Evolutionary conservation across 495 filamentous ascomycete species (phyloP), one percentile per base, ranked within the genome.

Genomic region (Penicillium canariense): DNA sequence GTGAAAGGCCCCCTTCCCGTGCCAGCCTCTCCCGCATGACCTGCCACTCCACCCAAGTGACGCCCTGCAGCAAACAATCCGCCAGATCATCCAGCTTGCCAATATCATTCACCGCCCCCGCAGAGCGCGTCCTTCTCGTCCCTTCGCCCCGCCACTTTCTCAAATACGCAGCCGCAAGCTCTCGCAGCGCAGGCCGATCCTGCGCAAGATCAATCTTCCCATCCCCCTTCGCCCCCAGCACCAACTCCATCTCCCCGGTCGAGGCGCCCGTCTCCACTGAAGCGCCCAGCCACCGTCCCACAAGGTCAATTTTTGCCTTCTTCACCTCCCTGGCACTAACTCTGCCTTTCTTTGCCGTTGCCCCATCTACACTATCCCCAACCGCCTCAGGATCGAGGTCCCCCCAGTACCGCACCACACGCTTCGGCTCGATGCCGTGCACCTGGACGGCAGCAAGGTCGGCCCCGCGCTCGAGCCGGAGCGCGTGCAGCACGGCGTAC

Each of bases 1-100:
- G 28, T 46, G 2, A 0, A 46, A 9, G n/a, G n/a, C n/a, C n/a
- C 43, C 43, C 43, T 18, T 46, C 43, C 4, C 26, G 43, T 11
- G 35, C 68, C 26, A 88, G 61, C 32, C 63, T 60, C 50, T 74
- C 74, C 55, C 84, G 69, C 67, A 90, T 92, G 55, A 76, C 69
- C 64, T 92, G 82, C 93, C 93, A 97, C 51, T 87, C 78, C 45
- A 92, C 67, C 88, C 89, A 96, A 9, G 90, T 87, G 56, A 91
- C 72, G 0, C 87, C 94, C 72, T 97, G 93, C 56, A 96, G 62
- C 27, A 97, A 68, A 68, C 87, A 89, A 80, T 97, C 93, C 5
- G 91, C 88, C 56, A 97, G 73, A 77, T 97, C 93, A 74, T 97
- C 93, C 58, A 96, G 62, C 68, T 97, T 97, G 17, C 67, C 72